Percentiles rank a stretch among this genome's conserved stretches.
These are phyloP conservation scores for Xylogone sp. DNA, from an alignment of 2,329 filamentous ascomycete species.

Conservation along the genomic window DNA sequence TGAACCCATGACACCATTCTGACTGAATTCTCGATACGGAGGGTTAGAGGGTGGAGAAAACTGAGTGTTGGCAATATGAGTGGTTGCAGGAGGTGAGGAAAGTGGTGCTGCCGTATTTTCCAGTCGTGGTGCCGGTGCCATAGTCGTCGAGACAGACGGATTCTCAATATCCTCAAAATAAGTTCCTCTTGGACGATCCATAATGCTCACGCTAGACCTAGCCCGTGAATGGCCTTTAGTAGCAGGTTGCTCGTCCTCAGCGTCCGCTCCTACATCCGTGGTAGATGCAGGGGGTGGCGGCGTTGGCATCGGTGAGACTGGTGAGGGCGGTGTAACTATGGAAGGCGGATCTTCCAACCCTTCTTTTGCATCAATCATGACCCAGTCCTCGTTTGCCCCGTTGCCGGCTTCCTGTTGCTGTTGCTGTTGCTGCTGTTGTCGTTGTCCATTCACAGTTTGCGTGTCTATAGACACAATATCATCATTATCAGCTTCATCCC, in stretches of 20 bases:
- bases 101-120: too few species aligned
- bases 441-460: too few species aligned
- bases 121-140: too few species aligned
- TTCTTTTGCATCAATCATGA: neutral
- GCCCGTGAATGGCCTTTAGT: neutral
- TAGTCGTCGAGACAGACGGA: too few species aligned
- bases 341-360: neutral
- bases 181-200: conserved; percentile 16
- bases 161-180: conserved; percentile 2
- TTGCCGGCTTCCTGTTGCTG: neutral
- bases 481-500: too few species aligned
- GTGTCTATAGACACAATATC: too few species aligned
- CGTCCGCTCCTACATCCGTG: neutral
- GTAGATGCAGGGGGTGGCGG: neutral
- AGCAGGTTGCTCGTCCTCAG: neutral
- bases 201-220: conserved; percentile 8
- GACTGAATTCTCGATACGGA: neutral
- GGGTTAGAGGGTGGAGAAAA: neutral
- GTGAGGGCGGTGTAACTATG: neutral
- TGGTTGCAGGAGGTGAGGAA: too few species aligned
- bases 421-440: too few species aligned
- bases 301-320: neutral
- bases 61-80: neutral
- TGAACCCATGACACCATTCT: neutral
- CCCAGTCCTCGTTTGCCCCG: neutral